Percentiles rank a stretch among this genome's conserved stretches.
These are phyloP conservation scores for Ailanthus altissimus DNA, from an alignment of 345 rosid genomes.

Conservation along the genomic window DNA sequence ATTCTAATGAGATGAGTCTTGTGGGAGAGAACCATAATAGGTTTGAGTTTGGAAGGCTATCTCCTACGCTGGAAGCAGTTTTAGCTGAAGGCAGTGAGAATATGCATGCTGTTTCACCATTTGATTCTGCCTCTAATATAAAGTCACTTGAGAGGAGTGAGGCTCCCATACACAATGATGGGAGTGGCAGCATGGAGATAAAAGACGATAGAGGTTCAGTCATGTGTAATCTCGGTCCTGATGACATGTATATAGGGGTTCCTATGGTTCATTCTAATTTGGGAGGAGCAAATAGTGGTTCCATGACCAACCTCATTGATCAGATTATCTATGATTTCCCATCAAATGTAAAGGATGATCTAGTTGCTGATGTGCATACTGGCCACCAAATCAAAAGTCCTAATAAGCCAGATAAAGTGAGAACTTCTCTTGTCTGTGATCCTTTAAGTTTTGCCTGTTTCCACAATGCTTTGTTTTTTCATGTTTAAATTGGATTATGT, in stretches of 20 bases:
- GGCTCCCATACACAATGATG: slow-evolving; percentile 26
- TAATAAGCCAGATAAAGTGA: slow-evolving; percentile 29
- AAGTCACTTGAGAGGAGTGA: slow-evolving; percentile 24
- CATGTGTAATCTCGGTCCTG: slow-evolving; percentile 22
- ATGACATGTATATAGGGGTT: slow-evolving; percentile 30
- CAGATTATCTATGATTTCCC: slow-evolving; percentile 18
- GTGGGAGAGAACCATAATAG: slow-evolving; percentile 59
- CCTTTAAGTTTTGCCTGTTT: slow-evolving; percentile 10
- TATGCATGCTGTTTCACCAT: slow-evolving; percentile 24
- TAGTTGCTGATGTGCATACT: slow-evolving; percentile 13
- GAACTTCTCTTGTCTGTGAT: slow-evolving; percentile 13
- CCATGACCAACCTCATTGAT: slow-evolving; percentile 18
- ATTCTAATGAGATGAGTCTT: slow-evolving; percentile 88
- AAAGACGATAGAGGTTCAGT: slow-evolving; percentile 25
- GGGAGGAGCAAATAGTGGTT: slow-evolving; percentile 32
- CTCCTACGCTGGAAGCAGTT: slow-evolving; percentile 74
- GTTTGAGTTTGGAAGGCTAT: slow-evolving; percentile 67
- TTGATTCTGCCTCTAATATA: slow-evolving; percentile 24
- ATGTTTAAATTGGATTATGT: slow-evolving; percentile 10
- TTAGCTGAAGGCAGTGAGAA: slow-evolving; percentile 55
- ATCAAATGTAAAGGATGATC: slow-evolving; percentile 18
- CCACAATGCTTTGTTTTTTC: slow-evolving; percentile 10
- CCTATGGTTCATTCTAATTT: slow-evolving; percentile 27
- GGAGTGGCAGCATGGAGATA: slow-evolving; percentile 19
- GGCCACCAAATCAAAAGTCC: slow-evolving; percentile 27